Evolutionary conservation across 768 basidiomycete species (phyloP), one percentile per base, ranked within the genome.

Genomic region (Ramaria rubella): DNA sequence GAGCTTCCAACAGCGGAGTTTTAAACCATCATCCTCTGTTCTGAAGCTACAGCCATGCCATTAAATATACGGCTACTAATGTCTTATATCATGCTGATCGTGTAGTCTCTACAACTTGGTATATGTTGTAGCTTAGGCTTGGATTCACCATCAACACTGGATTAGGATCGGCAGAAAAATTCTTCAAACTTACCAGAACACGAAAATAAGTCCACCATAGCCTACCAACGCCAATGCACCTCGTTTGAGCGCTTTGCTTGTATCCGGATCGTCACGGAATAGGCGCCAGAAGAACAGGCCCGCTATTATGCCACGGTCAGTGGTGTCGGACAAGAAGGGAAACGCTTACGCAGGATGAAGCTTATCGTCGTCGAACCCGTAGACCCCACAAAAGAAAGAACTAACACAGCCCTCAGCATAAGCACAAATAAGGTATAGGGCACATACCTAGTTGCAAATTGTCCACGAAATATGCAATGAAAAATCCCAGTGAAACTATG

Each of bases 321-420:
- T 48, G 23, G n/a, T n/a, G n/a, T n/a, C n/a, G n/a, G n/a, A n/a
- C n/a, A n/a, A n/a, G n/a, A n/a, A n/a, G n/a, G n/a, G n/a, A 33
- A 17, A 19, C 42, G 17, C 52, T 43, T 30, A 54, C 52, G 94
- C 33, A 96, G 78, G 65, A 98, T 96, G 72, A 97, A 98, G 1
- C 91, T 94, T 58, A 98, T 92, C 19, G 94, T 95, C 24, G 94
- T 96, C 14, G 92, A 95, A 12, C 96, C 96, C 1, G 94, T 97
- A 23, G 93, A 87, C 1, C 96, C 96, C 34, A 99, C 95, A 67
- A 99, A 96, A 4, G 93, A 91, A 31, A 98, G 77, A 14, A 98
- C 95, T 91, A 24, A 51, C 15, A 33, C 11, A 27, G 43, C 24
- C 23, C 46, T 34, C 33, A 14, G 8, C 55, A 59, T 31, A 54